Base-by-base conservation (phyloP, 345 rosid genomes). In the Brassica cretica region DNA sequence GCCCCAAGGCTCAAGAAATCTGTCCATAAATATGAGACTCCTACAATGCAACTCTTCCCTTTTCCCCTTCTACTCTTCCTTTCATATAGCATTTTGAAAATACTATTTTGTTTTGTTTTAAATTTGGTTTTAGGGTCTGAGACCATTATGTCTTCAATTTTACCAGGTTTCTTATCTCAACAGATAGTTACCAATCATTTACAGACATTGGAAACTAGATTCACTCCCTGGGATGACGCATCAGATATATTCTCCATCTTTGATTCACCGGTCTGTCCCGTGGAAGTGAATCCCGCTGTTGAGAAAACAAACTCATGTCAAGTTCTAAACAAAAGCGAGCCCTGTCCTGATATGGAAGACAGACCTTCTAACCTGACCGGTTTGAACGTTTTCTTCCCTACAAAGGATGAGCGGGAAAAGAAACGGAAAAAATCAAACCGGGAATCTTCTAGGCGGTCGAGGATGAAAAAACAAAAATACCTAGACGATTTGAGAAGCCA, bases 401-500 rank as follows among this genome's bases (percentile, higher is more conserved):
- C 68, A 33, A 66, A 79, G 27, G 93, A 91, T 8, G 96, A 89
- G 60, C 84, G 90, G 30, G 88, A 80, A 83, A 78, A 77, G 75
- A 88, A 85, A 78, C 88, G 97, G 35, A 91, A 86, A 91, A 16
- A 86, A 78, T 91, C 98, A 70, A 94, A 91, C 88, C 89, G 96
- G 78, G 94, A 91, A 73, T 91, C 98, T 3, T 94, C 98, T 12
- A 81, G 92, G 82, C 83, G 98, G 72, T 91, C 97, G 4, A 83
- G 98, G 72, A 83, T 84, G 90, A 86, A 93, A 68, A 94, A 88
- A 72, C 93, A 88, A 84, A 89, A 81, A 84, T 89, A 94, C 78
- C 49, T 86, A 63, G 98, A 94, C 71, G 89, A 87, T 78, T 68
- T 94, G 72, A 84, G 90, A 84, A 89, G 76, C 84, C 87, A 88